phyloP scores from a whole-genome alignment of 148 eudicot species.

The Nepenthes mirabilis region DNA sequence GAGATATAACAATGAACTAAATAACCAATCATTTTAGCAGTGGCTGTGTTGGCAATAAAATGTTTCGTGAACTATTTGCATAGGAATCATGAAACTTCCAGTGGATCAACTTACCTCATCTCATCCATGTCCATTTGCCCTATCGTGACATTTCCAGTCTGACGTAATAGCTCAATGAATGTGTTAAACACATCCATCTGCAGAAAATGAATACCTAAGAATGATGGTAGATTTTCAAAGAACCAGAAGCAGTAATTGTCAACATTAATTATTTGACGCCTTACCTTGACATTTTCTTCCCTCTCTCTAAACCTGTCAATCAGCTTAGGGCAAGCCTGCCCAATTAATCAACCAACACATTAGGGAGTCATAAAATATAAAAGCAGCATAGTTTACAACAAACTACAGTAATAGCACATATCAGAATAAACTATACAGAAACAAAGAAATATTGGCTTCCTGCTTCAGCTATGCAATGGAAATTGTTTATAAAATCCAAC shows the following conservation, averaged over 20 bases:
- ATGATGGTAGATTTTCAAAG: neutral
- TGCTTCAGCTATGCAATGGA: too few species aligned
- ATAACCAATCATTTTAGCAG: too few species aligned
- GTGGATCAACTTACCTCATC: constrained; percentile 43
- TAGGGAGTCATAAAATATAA: neutral
- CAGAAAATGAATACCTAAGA: constrained; percentile 9
- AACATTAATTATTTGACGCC: constrained; percentile 3
- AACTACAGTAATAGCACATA: neutral
- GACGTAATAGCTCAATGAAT: constrained; percentile 89
- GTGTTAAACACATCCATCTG: constrained; percentile 98
- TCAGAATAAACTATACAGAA: too few species aligned
- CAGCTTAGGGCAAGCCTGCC: constrained; percentile 88
- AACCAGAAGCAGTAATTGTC: neutral
- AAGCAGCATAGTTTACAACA: neutral
- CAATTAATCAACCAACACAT: neutral
- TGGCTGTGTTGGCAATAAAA: neutral
- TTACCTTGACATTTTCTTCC: constrained; percentile 94
- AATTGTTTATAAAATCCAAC: too few species aligned
- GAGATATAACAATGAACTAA: too few species aligned
- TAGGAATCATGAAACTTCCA: neutral
- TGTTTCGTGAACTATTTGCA: neutral
- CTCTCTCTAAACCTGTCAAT: constrained; percentile 93
- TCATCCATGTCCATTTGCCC: constrained; percentile 74
- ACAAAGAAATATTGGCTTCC: too few species aligned
- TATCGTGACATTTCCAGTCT: constrained; percentile 86